A percentile compares a stretch with the other conserved stretches of the same genome.
Conservation (phyloP, 2,329 filamentous ascomycete species). For the Akanthomyces dipterigenus region DNA sequence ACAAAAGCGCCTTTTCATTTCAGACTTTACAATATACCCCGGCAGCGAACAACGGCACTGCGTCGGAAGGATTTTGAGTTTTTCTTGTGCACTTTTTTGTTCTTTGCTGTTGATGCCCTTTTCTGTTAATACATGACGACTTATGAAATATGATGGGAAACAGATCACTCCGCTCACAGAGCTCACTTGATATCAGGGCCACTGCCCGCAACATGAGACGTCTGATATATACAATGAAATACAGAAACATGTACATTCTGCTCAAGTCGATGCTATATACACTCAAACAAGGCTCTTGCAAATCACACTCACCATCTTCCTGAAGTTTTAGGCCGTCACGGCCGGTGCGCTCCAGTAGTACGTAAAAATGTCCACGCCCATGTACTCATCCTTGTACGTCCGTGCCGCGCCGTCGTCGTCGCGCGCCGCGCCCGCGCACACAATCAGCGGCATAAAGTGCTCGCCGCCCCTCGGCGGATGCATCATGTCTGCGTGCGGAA, state of each 20-base stretch:
- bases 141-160: not conserved
- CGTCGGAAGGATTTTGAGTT: not conserved
- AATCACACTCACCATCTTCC: not conserved
- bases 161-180: not conserved
- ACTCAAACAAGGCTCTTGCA: not conserved
- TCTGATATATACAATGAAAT: not conserved
- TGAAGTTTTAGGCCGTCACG: constrained; percentile 16
- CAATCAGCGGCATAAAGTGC: constrained; percentile 53
- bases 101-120: not conserved
- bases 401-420: constrained; percentile 32
- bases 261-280: not conserved
- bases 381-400: constrained; percentile 42
- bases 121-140: not conserved
- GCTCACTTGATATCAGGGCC: not conserved
- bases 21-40: constrained; percentile 6
- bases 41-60: constrained; percentile 13
- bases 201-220: not conserved
- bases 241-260: not conserved
- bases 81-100: not conserved
- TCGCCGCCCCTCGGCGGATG: constrained; percentile 48
- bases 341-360: constrained; percentile 43
- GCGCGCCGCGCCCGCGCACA: constrained; percentile 44
- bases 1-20: not conserved
- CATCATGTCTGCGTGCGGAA: constrained; percentile 43
- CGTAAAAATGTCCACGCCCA: constrained; percentile 44